Conservation (phyloP, 306 rosid genomes). For the Vigna hirtella region DNA sequence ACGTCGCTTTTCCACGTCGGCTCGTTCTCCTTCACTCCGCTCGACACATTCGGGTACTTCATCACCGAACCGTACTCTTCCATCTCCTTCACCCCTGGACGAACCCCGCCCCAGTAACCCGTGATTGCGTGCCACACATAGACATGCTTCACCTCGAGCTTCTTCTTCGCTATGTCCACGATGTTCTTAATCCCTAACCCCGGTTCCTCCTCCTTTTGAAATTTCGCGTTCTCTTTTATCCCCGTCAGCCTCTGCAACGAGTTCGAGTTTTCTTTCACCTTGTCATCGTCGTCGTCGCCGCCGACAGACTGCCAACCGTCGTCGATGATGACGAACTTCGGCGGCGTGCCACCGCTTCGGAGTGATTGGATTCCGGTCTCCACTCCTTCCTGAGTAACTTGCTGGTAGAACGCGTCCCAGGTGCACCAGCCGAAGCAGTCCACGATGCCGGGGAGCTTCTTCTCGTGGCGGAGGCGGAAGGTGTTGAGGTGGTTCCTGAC, state of each 20-base stretch:
- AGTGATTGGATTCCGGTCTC: constrained; percentile 72
- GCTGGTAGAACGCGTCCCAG: constrained; percentile 92
- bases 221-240: constrained; percentile 75
- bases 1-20: constrained; percentile 76
- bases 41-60: constrained; percentile 62
- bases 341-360: constrained; percentile 70
- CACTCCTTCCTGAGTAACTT: constrained; percentile 86
- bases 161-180: constrained; percentile 68
- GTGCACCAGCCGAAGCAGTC: constrained; percentile 95
- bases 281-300: constrained; percentile 34
- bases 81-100: constrained; percentile 72
- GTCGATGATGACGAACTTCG: constrained; percentile 86
- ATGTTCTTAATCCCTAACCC: constrained; percentile 64
- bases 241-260: constrained; percentile 62
- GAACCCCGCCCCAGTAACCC: constrained; percentile 96
- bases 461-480: constrained; percentile 84
- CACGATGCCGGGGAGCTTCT: constrained; percentile 74
- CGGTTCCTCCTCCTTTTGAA: constrained; percentile 63
- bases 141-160: constrained; percentile 68
- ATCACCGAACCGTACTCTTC: constrained; percentile 65
- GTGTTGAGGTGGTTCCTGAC: constrained; percentile 66
- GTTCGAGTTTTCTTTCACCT: background rate
- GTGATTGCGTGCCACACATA: constrained; percentile 97
- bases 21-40: constrained; percentile 76
- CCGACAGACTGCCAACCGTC: constrained; percentile 92